Evolutionary conservation across 108 stramenopile species (phyloP), one percentile per base, ranked within the genome.

Genomic region (Fistulifera pelliculosa): DNA sequence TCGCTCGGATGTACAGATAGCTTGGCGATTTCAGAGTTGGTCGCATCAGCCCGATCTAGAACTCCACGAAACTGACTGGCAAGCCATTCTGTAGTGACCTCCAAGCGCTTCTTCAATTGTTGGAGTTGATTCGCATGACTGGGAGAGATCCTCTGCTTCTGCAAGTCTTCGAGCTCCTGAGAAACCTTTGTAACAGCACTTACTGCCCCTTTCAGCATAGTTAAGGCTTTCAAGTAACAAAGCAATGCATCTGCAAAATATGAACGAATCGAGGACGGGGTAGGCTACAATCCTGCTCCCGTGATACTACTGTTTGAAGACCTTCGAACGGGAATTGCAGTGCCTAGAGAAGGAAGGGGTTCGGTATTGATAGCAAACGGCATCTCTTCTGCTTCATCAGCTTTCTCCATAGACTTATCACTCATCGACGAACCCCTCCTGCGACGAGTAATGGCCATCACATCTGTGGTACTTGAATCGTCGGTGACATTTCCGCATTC

Each of bases 41-140:
- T 81, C 8, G 91, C 87, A 63, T 88, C 87, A 7, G 85, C 87
- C 16, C 91, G 66, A 49, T 93, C 91, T 0, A 93, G 65, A 7
- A 93, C 82, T 15, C 87, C 91, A 11, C 67, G 76, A 54, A 85
- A 93, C 57, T 93, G 87, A 1, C 68, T 60, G 13, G 66, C 55
- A 12, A 93, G 73, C 91, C 91, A 93, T 10, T 56, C 66, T 23
- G 73, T 55, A 43, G 85, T 89, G 0, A 80, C 78, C 41, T 82
- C 69, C 50, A 85, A 87, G 11, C 83, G 82, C 23, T 75, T 66
- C 35, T 66, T 64, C 63, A 87, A 47, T 14, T 66, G 69, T 40
- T 71, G 64, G 47, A 80, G 42, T 47, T 26, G 73, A 51, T 64
- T 78, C 60, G 41, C 47, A 67, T 44, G 56, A 23, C 58, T 52